A percentile compares a stretch with the other conserved stretches of the same genome.
phyloP scores from a whole-genome alignment of 1,139 yeast species.

The Zygoascus hellenicus region DNA sequence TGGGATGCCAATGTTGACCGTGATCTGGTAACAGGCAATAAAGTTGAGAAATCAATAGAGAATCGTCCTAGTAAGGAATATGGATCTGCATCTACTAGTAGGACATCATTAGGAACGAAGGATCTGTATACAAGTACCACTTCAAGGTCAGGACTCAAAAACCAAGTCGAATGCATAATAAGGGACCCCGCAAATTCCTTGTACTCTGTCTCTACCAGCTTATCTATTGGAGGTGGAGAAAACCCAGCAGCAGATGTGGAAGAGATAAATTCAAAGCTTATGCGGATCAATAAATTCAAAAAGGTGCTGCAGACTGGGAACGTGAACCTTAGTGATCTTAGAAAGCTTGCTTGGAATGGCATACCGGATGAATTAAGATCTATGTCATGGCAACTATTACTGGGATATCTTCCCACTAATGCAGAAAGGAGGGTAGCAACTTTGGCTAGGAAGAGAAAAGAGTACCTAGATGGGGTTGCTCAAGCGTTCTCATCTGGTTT shows the following conservation, averaged over 20 bases:
- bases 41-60: constrained; percentile 32
- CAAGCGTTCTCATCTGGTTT: constrained; percentile 56
- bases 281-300: constrained; percentile 63
- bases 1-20: constrained; percentile 85
- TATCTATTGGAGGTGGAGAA: constrained; percentile 9
- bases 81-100: neutral
- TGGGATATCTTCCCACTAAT: constrained; percentile 89
- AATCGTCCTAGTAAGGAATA: constrained; percentile 21
- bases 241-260: constrained; percentile 41
- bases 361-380: constrained; percentile 80
- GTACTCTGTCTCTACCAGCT: constrained; percentile 31
- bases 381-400: constrained; percentile 77
- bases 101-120: constrained; percentile 18
- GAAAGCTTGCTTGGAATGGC: constrained; percentile 90
- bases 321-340: constrained; percentile 61
- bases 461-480: constrained; percentile 67
- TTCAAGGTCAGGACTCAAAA: constrained; percentile 24
- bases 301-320: constrained; percentile 54
- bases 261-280: constrained; percentile 52
- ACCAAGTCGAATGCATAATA: constrained; percentile 34
- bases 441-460: constrained; percentile 74
- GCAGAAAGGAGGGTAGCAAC: constrained; percentile 66
- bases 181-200: constrained; percentile 37
- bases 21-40: constrained; percentile 35
- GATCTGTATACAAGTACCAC: constrained; percentile 16